These are phyloP conservation scores for Vaccinium macrocarpon DNA, from an alignment of 148 eudicot species.

Conservation along the genomic window DNA sequence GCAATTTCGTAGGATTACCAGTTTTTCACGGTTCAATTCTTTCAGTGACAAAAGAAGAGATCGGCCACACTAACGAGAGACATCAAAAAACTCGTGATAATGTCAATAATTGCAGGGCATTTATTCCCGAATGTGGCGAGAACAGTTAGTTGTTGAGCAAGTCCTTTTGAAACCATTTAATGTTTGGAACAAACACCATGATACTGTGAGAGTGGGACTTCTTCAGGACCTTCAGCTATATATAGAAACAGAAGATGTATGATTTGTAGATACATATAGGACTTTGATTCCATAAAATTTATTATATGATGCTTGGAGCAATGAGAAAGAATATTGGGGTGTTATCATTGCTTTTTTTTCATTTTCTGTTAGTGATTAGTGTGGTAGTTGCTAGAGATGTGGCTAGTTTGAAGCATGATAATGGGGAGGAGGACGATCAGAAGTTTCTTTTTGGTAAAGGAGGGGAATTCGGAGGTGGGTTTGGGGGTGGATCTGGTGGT, in stretches of 20 bases:
- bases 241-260: background rate
- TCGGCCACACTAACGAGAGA: background rate
- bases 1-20: background rate
- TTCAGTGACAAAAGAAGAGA: background rate
- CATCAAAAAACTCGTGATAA: background rate
- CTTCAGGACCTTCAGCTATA: background rate
- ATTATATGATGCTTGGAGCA: background rate
- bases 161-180: background rate
- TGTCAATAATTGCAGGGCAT: background rate
- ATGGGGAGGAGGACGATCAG: background rate
- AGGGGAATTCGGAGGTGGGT: slow-evolving; percentile 14
- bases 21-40: background rate
- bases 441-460: slow-evolving; percentile 11
- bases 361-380: background rate
- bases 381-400: slow-evolving; percentile 1
- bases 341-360: slow-evolving; percentile 6
- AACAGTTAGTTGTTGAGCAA: background rate
- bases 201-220: background rate
- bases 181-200: background rate
- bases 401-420: background rate
- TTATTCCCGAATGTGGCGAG: background rate
- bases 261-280: background rate
- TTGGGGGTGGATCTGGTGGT: slow-evolving; percentile 7
- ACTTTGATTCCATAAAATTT: background rate
- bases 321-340: background rate